Evolutionary conservation across 2,329 filamentous ascomycete genomes (phyloP).

Genomic region (Fusarium devonianum): DNA sequence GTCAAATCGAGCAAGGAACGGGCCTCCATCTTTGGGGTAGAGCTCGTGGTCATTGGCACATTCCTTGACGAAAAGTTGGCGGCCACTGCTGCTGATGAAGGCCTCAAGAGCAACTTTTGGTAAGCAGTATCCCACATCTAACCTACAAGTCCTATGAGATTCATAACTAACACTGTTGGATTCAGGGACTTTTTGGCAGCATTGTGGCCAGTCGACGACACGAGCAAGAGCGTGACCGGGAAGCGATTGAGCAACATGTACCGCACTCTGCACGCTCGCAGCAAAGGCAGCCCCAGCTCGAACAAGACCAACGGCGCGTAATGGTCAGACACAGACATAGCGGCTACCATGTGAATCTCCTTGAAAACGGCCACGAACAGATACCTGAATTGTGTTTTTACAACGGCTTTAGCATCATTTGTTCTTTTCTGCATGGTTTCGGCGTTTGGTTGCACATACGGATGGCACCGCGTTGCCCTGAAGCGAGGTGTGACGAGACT

Average conservation of each 20-base stretch:
- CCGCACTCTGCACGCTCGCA: constrained; percentile 48
- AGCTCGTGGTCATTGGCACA: constrained; percentile 68
- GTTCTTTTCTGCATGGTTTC: constrained; percentile 39
- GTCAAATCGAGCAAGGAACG: constrained; percentile 69
- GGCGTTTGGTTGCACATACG: constrained; percentile 41
- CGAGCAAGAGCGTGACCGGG: constrained; percentile 54
- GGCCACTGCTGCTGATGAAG: constrained; percentile 51
- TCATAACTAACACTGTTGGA: constrained; percentile 28
- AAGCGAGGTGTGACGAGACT: constrained; percentile 30
- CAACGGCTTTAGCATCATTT: constrained; percentile 34
- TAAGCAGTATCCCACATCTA: constrained; percentile 43
- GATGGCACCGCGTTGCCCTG: constrained; percentile 36
- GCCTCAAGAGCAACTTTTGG: constrained; percentile 60
- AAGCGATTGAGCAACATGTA: constrained; percentile 55
- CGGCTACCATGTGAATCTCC: constrained; percentile 1
- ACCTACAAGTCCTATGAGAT: neutral
- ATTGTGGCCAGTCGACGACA: constrained; percentile 56
- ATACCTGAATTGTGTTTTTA: constrained; percentile 31
- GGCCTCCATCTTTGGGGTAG: constrained; percentile 66
- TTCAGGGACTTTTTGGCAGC: constrained; percentile 54
- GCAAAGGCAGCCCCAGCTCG: constrained; percentile 43
- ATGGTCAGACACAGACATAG: constrained; percentile 10
- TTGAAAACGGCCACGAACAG: constrained; percentile 24
- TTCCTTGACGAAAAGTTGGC: constrained; percentile 61
- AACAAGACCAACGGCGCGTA: constrained; percentile 46